These are phyloP conservation scores for Nakaseomyces nivariensis DNA, from an alignment of 1,139 yeast genomes.

Conservation along the genomic window DNA sequence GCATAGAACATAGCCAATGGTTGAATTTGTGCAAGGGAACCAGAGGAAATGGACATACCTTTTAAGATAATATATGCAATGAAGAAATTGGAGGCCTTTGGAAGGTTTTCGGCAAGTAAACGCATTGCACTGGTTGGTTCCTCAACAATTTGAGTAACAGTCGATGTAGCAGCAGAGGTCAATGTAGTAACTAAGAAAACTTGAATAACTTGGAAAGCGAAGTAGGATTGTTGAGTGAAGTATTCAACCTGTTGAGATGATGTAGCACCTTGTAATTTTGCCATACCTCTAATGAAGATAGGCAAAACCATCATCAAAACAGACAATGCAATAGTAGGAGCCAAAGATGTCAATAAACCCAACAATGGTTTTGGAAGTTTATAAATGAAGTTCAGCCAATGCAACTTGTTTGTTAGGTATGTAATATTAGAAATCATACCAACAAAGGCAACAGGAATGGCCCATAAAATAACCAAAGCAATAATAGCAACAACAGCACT, in stretches of 20 bases:
- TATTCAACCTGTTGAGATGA: constrained; percentile 64
- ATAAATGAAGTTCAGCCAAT: constrained; percentile 53
- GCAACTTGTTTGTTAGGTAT: constrained; percentile 49
- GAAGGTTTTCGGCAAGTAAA: constrained; percentile 49
- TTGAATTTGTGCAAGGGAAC: constrained; percentile 46
- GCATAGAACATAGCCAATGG: constrained; percentile 35
- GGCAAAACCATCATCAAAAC: constrained; percentile 70
- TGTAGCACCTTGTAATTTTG: constrained; percentile 59
- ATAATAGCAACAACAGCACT: constrained; percentile 46
- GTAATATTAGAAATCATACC: constrained; percentile 71
- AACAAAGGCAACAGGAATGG: constrained; percentile 80
- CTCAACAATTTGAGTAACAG: constrained; percentile 44
- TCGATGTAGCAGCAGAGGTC: constrained; percentile 72
- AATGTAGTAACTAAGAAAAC: constrained; percentile 73
- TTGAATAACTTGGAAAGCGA: constrained; percentile 82
- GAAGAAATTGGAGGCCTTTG: constrained; percentile 66
- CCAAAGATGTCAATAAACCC: constrained; percentile 62
- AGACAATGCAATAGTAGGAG: constrained; percentile 62
- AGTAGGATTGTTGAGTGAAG: constrained; percentile 78
- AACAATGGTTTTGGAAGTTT: constrained; percentile 46
- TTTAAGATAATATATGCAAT: constrained; percentile 52
- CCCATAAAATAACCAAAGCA: constrained; percentile 66
- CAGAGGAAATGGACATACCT: constrained; percentile 63
- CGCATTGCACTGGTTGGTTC: constrained; percentile 48
- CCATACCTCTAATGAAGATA: constrained; percentile 61